Evolutionary conservation across 345 rosid genomes (phyloP).

Genomic region (Eucalyptus lansdowneana): DNA sequence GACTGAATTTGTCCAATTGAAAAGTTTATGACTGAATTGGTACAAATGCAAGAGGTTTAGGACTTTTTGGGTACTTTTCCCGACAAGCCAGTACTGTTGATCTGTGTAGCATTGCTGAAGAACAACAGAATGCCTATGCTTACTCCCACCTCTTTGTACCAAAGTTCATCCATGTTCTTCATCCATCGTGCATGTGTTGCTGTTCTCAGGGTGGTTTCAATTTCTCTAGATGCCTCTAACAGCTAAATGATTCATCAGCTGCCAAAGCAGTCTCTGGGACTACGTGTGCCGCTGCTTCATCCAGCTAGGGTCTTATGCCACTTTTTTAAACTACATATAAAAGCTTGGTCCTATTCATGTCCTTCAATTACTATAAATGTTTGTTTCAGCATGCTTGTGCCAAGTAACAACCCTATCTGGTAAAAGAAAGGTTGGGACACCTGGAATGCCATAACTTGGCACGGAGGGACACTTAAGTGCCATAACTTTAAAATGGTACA

Average conservation of each 20-base stretch:
- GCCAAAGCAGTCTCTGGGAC: neutral
- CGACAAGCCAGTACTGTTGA: neutral
- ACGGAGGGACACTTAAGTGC: no score
- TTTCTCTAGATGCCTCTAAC: neutral
- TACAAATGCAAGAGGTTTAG: no score
- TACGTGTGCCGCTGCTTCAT: neutral
- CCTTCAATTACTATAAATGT: neutral
- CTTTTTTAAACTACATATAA: neutral
- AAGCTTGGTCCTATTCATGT: neutral
- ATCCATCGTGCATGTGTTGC: neutral
- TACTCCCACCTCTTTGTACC: neutral
- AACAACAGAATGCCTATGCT: neutral
- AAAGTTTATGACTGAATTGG: no score
- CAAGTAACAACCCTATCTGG: neutral
- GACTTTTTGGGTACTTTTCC: no score
- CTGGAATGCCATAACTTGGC: no score
- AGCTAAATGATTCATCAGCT: neutral
- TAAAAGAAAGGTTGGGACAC: no score
- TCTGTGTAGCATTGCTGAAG: neutral
- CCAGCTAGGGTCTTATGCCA: neutral
- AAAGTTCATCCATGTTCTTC: neutral
- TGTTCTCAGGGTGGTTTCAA: neutral
- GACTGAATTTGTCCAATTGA: no score
- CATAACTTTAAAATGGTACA: no score
- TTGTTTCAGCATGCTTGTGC: neutral